Evolutionary conservation across 805 yeast genomes (phyloP).

Genomic region (Candida easanensis): DNA sequence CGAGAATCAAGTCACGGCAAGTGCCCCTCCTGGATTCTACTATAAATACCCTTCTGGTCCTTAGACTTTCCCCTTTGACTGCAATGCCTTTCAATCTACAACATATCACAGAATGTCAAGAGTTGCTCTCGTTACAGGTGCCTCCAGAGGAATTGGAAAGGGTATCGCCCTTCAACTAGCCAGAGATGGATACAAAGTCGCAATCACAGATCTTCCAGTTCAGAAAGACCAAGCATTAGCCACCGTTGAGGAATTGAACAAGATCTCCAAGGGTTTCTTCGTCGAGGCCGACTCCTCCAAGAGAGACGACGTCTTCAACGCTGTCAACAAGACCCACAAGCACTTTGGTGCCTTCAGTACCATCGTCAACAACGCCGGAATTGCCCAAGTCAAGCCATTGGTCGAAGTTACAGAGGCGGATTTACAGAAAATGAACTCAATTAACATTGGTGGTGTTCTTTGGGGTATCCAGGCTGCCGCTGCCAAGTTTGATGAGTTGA

Average conservation of each 20-base stretch:
- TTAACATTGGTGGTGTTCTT: background rate
- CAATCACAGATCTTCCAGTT: slow-evolving; percentile 23
- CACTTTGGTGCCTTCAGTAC: background rate
- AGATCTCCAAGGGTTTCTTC: background rate
- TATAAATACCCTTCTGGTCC: no score
- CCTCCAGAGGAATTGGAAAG: slow-evolving; percentile 86
- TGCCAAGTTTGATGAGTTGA: background rate
- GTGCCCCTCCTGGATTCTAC: no score
- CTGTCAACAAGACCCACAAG: background rate
- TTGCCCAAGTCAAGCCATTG: background rate
- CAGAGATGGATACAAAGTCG: slow-evolving; percentile 51
- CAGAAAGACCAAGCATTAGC: slow-evolving; percentile 23
- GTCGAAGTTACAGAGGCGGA: background rate
- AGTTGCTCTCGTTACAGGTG: slow-evolving; percentile 77
- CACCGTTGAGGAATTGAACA: slow-evolving; percentile 9
- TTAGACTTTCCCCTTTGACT: no score
- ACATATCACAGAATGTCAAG: no score
- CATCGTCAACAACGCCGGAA: background rate
- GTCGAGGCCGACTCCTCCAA: background rate
- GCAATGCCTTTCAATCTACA: no score
- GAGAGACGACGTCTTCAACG: slow-evolving; percentile 1
- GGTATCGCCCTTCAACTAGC: slow-evolving; percentile 80
- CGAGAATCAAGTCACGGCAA: no score
- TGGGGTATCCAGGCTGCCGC: slow-evolving; percentile 1
- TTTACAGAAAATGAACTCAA: background rate